Evolutionary conservation across 495 filamentous ascomycete species (phyloP).

Genomic region (Penicillium fimorum): DNA sequence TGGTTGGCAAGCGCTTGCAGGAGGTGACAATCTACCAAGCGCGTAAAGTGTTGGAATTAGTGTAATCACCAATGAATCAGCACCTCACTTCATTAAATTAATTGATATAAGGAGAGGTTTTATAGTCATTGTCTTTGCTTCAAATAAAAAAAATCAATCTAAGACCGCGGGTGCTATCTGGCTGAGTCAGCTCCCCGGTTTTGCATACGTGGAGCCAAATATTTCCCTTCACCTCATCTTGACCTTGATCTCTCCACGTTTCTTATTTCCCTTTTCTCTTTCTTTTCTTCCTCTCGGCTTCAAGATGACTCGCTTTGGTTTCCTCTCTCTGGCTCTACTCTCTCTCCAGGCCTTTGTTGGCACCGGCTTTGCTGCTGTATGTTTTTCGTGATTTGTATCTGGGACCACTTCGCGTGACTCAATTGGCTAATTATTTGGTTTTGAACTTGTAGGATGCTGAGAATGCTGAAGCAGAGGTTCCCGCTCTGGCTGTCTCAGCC

Average conservation of each 20-base stretch:
- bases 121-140: conserved; percentile 7
- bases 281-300: conserved; percentile 20
- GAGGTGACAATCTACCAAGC: conserved; percentile 7
- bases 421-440: conserved; percentile 24
- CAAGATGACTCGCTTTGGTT: conserved; percentile 72
- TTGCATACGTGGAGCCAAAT: conserved; percentile 24
- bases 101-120: conserved; percentile 1
- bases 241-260: conserved; percentile 6
- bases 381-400: conserved; percentile 28
- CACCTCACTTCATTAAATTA: conserved; percentile 9
- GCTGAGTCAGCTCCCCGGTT: conserved; percentile 11
- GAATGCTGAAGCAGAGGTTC: conserved; percentile 46
- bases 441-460: conserved; percentile 40
- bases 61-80: conserved; percentile 1
- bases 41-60: not conserved
- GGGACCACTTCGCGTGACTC: conserved; percentile 8
- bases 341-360: conserved; percentile 66
- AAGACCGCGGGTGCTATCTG: conserved; percentile 12
- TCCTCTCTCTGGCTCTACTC: conserved; percentile 67
- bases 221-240: conserved; percentile 10
- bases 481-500: conserved; percentile 70
- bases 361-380: conserved; percentile 60
- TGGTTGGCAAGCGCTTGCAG: conserved; percentile 11
- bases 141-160: conserved; percentile 14
- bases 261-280: conserved; percentile 16